Evolutionary conservation across 768 basidiomycete species (phyloP).

Genomic region (Tylopilus balloui): DNA sequence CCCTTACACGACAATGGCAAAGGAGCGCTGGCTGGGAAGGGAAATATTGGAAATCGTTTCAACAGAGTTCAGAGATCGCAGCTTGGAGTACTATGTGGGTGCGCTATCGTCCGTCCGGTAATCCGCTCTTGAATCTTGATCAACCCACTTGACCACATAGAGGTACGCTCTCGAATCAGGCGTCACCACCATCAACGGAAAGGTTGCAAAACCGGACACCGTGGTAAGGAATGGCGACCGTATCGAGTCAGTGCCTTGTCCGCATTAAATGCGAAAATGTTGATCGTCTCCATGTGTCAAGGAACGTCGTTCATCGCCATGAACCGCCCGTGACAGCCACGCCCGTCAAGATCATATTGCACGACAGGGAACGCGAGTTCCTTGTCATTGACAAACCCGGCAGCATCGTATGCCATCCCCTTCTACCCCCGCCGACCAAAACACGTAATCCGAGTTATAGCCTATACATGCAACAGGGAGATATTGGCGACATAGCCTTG

Average conservation of each 20-base stretch:
- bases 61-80: constrained; percentile 90
- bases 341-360: constrained; percentile 73
- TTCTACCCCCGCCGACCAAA: background rate
- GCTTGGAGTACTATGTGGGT: constrained; percentile 94
- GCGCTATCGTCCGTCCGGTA: background rate
- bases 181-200: constrained; percentile 94
- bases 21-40: constrained; percentile 83
- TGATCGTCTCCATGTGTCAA: constrained; percentile 26
- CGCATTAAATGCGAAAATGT: constrained; percentile 1
- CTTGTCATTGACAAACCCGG: constrained; percentile 97
- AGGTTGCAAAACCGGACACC: constrained; percentile 71
- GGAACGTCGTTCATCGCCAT: constrained; percentile 93
- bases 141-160: constrained; percentile 30
- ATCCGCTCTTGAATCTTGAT: constrained; percentile 1
- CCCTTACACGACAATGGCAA: constrained; percentile 90
- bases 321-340: constrained; percentile 91
- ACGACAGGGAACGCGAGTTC: constrained; percentile 75
- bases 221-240: constrained; percentile 84
- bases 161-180: constrained; percentile 81
- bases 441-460: constrained; percentile 33
- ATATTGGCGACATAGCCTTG: constrained; percentile 83
- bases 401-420: constrained; percentile 72
- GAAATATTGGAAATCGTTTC: constrained; percentile 89
- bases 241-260: constrained; percentile 63
- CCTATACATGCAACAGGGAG: constrained; percentile 91